phyloP scores from a whole-genome alignment of 2,329 filamentous ascomycete species.

The Venturia carpophila region DNA sequence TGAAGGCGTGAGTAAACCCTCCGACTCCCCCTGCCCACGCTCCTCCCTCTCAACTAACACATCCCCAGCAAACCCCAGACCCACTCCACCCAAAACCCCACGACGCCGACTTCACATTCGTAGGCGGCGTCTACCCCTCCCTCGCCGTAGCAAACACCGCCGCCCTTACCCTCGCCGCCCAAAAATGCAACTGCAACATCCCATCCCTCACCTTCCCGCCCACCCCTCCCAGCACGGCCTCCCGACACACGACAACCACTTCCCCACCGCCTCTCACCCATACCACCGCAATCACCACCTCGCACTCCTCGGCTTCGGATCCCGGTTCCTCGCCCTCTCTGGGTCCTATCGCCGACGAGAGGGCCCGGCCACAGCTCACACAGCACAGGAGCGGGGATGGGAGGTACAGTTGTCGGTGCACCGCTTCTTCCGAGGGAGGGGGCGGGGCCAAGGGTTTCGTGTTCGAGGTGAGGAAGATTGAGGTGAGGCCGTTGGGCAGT shows the following conservation, averaged over 20 bases:
- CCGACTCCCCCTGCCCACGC: too few relatives aligned
- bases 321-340: not conserved
- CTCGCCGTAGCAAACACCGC: not conserved
- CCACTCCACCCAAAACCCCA: not conserved
- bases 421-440: not conserved
- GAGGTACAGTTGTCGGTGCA: not conserved
- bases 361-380: not conserved
- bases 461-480: slow-evolving; percentile 16
- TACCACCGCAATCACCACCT: not conserved
- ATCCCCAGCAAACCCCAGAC: not conserved
- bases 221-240: not conserved
- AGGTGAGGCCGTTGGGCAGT: slow-evolving; percentile 4
- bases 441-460: not conserved
- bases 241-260: not conserved
- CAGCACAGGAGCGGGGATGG: not conserved
- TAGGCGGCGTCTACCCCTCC: slow-evolving; percentile 1
- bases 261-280: not conserved
- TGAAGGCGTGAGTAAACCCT: not conserved
- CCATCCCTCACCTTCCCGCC: not conserved
- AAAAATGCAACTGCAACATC: not conserved
- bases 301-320: not conserved
- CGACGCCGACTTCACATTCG: not conserved
- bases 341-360: not conserved
- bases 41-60: not conserved
- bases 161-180: not conserved